These are phyloP conservation scores for Allium sativum DNA, from an alignment of 106 monocot genomes.

Conservation along the genomic window DNA sequence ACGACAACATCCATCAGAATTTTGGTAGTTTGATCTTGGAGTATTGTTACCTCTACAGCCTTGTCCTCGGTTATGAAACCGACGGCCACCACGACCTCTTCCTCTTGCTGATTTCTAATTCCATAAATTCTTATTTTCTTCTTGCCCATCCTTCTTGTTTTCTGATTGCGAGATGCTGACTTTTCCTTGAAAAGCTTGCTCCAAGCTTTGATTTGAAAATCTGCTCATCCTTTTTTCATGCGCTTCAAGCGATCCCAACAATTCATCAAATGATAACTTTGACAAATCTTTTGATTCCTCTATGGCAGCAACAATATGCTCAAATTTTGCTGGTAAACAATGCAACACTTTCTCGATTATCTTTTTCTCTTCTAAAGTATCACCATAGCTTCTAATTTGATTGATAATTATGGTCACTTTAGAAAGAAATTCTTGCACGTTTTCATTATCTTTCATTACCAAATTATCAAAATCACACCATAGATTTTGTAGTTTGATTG, in stretches of 20 bases:
- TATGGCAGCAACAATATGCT: slow-evolving; percentile 1
- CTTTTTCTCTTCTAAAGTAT: slow-evolving; percentile 1
- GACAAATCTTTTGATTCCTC: background rate
- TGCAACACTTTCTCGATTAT: background rate
- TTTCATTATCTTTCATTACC: no score
- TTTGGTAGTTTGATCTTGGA: background rate
- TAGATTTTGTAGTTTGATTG: no score
- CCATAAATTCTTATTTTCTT: slow-evolving; percentile 1
- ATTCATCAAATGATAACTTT: background rate
- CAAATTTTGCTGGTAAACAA: background rate
- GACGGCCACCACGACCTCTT: background rate
- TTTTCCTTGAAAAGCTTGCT: background rate
- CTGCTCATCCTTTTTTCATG: background rate
- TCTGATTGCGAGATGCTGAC: background rate
- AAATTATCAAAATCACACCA: no score
- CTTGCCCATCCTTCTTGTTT: background rate
- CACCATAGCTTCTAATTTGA: background rate
- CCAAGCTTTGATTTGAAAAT: background rate
- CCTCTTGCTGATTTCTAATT: background rate
- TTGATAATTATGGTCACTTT: no score
- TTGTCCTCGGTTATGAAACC: no score
- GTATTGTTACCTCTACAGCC: no score
- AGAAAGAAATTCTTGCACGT: no score
- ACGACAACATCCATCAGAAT: background rate
- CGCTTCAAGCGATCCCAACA: background rate